Conservation (phyloP, 805 yeast genomes). For the Grigorovia yakushimaensis region DNA sequence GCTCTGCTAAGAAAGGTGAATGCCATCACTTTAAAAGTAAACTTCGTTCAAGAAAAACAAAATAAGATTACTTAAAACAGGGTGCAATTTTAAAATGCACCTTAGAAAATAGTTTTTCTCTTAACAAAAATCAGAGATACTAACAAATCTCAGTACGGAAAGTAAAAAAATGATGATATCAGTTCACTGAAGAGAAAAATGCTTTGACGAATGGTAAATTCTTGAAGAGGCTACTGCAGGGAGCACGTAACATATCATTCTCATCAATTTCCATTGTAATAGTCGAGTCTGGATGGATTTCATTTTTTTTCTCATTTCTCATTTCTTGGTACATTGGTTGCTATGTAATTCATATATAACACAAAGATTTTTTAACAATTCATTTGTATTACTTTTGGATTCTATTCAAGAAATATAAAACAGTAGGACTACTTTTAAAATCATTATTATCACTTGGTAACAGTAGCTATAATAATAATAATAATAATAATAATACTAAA, state of each 20-base stretch:
- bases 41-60: background rate
- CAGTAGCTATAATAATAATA: background rate
- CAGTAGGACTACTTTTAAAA: background rate
- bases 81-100: background rate
- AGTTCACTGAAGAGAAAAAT: too few relatives aligned
- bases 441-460: background rate
- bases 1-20: too few relatives aligned
- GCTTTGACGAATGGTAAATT: too few relatives aligned
- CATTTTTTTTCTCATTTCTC: too few relatives aligned
- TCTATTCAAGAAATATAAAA: too few relatives aligned
- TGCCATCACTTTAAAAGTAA: background rate
- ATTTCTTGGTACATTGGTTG: background rate
- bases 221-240: background rate
- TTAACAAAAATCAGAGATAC: background rate
- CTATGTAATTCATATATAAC: background rate
- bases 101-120: background rate
- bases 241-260: background rate
- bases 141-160: background rate
- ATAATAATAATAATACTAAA: background rate
- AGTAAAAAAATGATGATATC: background rate
- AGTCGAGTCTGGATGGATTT: background rate
- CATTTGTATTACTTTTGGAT: too few relatives aligned
- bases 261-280: background rate
- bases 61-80: too few relatives aligned
- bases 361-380: background rate